Base-by-base conservation (phyloP, 345 rosid genomes). In the Corchorus capsularis region DNA sequence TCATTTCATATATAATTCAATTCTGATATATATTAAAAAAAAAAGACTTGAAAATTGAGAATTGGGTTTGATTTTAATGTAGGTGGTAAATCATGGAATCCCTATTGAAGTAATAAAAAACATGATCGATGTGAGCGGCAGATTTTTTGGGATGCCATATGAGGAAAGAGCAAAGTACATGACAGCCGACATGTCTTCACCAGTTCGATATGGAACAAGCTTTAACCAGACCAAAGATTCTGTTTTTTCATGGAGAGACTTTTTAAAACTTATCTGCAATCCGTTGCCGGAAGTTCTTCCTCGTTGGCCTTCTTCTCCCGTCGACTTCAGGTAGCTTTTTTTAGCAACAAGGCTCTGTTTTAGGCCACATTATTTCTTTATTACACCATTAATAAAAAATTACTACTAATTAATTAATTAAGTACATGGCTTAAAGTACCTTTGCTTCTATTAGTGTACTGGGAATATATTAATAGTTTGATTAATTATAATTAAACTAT, bases 201-300 rank as follows among this genome's bases (percentile, higher is more conserved):
- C 87, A 13, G 98, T 91, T 39, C 86, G 98, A 39, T 94, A 86
- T 50, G 98, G 98, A 41, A 94, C 98, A 2, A 94, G 98, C 85
- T 91, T 91, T 54, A 94, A 92, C 83, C 98, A 94, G 78, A 91
- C 5, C 79, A 92, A 90, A 72, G 98, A 94, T 77, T 78, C 79
- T 45, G 97, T 94, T 57, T 94, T 91, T 62, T 90, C 90, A 67
- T 94, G 98, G 98, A 89, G 97, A 84, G 98, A 94, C 73, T 92
- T 94, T 84, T 80, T 94, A 79, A 94, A 94, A 80, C 85, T 94
- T 19, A 82, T 63, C 61, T 92, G 93, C 57, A 79, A 90, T 56
- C 98, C 98, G 53, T 67, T 82, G 1, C 67, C 86, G 4, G 91
- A 92, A 4, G 79, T 76, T 59, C 89, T 90, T 77, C 89, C 86